Base-by-base conservation (phyloP, 805 yeast species). In the Cyberlindnera saturnus region DNA sequence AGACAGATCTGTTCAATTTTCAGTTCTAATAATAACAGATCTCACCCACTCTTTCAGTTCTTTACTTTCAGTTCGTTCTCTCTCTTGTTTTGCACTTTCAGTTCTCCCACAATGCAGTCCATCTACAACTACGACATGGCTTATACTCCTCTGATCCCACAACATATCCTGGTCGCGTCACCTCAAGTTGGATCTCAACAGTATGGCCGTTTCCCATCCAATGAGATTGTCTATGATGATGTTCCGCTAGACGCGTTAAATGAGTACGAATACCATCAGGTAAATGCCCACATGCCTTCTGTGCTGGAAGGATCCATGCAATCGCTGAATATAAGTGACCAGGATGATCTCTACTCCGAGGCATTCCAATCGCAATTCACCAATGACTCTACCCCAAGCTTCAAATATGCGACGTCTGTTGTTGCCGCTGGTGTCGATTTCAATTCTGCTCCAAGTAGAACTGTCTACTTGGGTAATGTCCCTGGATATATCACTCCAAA, bases 381-480 rank as follows among this genome's bases (percentile, higher is more conserved):
- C 36, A 32, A 30, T 20, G 41, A 18, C 36, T 20, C 37, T 40
- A 43, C 14, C 40, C 13, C 28, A 14, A 35, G 13, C 20, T 35
- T 35, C 31, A 35, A 23, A 9, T 23, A 35, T 20, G 13, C 32
- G 3, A 18, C 31, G 20, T 20, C 35, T 7, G 30, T 16, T 15
- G 14, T 11, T 6, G 20, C 19, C 11, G 14, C 9, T 34, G 36
- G 40, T 13, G 43, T 42, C 13, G 67, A 62, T 47, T 66, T 65
- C 50, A 61, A 60, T 19, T 51, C 63, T 34, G 82, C 84, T 3
- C 85, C 85, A 32, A 82, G 89, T 17, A 78, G 97, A 61, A 88
- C 97, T 0, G 95, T 91, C 9, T 87, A 88, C 59, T 69, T 91
- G 55, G 96, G 96, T 14, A 88, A 87, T 59, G 75, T 91, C 32